Base-by-base conservation (phyloP, 2,329 filamentous ascomycete species). In the Cladosporium sp. region DNA sequence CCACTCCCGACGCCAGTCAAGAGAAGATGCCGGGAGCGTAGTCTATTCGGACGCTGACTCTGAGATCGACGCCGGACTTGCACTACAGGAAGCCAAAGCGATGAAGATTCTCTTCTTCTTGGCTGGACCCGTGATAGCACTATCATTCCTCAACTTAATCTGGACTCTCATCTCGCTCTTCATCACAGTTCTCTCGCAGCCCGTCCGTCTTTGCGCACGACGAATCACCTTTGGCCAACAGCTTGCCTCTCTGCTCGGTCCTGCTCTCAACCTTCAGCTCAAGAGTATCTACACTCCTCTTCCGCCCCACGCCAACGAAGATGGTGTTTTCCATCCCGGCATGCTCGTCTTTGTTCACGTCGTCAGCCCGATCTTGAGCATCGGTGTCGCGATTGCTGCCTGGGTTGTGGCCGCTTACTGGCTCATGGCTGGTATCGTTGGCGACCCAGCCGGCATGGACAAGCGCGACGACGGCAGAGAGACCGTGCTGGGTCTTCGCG, bases 381-480 rank as follows among this genome's bases (percentile, higher is more conserved):
- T 85, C 11, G 82, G 79, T 38, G 75, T 86, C 49, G 78, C 83
- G 19, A 69, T 85, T 14, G 79, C 80, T 1, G 78, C 80, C 5
- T 87, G 84, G 84, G 80, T 82, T 0, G 78, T 83, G 0, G 84
- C 82, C 1, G 80, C 77, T 19, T 87, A 86, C 73, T 87, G 84
- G 84, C 73, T 85, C 54, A 85, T 84, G 66, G 78, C 82, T 22
- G 79, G 79, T 65, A 81, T 86, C 11, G 73, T 87, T 51, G 84
- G 84, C 4, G 84, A 87, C 70, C 84, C 84, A 30, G 83, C 84
- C 57, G 79, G 81, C 25, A 76, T 75, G 60, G 82, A 83, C 65
- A 77, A 77, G 60, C 79, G 80, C 63, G 84, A 87, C 61, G 84
- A 87, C 63, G 84, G 84, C 12, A 76, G 80, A 55, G 82, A 83